Base-by-base conservation (phyloP, 139 green algal species). In the Chlorella sp. region DNA sequence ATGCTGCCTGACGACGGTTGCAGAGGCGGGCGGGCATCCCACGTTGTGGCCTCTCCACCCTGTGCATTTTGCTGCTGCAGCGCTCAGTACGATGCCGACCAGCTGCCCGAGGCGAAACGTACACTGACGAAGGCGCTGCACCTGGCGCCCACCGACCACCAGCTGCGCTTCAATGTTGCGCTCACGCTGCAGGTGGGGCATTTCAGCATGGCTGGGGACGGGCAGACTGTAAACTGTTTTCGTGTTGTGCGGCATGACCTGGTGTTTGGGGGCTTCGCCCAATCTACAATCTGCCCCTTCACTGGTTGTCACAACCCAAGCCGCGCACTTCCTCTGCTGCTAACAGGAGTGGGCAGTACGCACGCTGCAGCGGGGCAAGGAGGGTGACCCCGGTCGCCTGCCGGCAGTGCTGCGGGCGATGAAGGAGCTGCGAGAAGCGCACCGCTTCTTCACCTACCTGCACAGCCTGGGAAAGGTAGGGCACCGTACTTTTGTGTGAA, bases 141-240 rank as follows among this genome's bases (percentile, higher is more conserved):
- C 90, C 74, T 95, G 38, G 87, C 89, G 3, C 96, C 96, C 21
- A 90, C 81, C 0, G 91, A 98, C 87, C 85, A 88, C 85, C 83
- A 88, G 71, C 86, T 98, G 78, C 87, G 92, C 38, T 98, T 98
- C 85, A 93, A 98, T 80, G 78, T 91, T 38, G 96, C 93, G 11
- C 87, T 98, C 60, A 90, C 89, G 26, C 89, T 98, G 90, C 96
- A 98, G 93, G 94, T 93, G 69, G 13, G 82, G 25, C 51, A n/a
- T n/a, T n/a, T n/a, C n/a, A n/a, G n/a, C n/a, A n/a, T n/a, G n/a
- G n/a, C n/a, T n/a, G n/a, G n/a, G n/a, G n/a, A n/a, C n/a, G n/a
- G n/a, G n/a, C n/a, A n/a, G n/a, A n/a, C n/a, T n/a, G n/a, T n/a
- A n/a, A n/a, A n/a, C n/a, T n/a, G n/a, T n/a, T n/a, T n/a, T n/a